phyloP scores from a whole-genome alignment of 805 yeast genomes.

The Kluyveromyces dobzhanskii region DNA sequence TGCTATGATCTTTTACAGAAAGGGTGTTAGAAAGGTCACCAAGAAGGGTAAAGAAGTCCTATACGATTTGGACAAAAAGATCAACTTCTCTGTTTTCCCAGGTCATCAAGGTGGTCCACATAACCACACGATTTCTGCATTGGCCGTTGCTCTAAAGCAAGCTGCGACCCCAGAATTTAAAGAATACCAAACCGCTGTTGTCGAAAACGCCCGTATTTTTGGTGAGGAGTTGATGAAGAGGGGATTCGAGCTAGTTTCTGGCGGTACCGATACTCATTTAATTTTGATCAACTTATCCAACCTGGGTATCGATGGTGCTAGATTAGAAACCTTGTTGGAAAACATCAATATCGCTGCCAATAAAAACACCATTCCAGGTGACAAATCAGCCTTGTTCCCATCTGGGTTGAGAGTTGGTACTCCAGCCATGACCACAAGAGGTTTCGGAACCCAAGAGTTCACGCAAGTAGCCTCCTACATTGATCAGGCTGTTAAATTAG shows the following conservation, averaged over 20 bases:
- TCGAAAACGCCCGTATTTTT: slow-evolving; percentile 71
- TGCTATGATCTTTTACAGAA: slow-evolving; percentile 95
- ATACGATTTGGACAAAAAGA: slow-evolving; percentile 83
- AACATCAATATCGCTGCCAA: slow-evolving; percentile 88
- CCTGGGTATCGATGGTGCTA: slow-evolving; percentile 83
- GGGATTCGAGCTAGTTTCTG: slow-evolving; percentile 74
- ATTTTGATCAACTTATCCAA: slow-evolving; percentile 75
- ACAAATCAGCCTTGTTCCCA: slow-evolving; percentile 90
- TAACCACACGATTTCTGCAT: slow-evolving; percentile 93
- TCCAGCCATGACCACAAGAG: slow-evolving; percentile 98
- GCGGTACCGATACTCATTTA: slow-evolving; percentile 94
- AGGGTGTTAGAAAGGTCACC: slow-evolving; percentile 75
- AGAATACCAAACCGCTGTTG: slow-evolving; percentile 75
- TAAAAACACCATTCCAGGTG: slow-evolving; percentile 95
- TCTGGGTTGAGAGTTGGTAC: slow-evolving; percentile 96
- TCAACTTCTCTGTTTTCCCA: slow-evolving; percentile 97
- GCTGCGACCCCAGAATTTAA: slow-evolving; percentile 82
- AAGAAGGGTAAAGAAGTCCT: slow-evolving; percentile 79
- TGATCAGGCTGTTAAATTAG: slow-evolving; percentile 66
- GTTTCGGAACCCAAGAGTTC: slow-evolving; percentile 73
- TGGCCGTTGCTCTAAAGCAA: slow-evolving; percentile 92
- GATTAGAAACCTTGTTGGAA: slow-evolving; percentile 86
- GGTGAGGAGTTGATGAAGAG: slow-evolving; percentile 55
- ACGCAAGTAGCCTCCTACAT: slow-evolving; percentile 72
- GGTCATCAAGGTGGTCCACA: slow-evolving; percentile 99